Evolutionary conservation across 805 yeast genomes (phyloP).

Genomic region (Candida easanensis): DNA sequence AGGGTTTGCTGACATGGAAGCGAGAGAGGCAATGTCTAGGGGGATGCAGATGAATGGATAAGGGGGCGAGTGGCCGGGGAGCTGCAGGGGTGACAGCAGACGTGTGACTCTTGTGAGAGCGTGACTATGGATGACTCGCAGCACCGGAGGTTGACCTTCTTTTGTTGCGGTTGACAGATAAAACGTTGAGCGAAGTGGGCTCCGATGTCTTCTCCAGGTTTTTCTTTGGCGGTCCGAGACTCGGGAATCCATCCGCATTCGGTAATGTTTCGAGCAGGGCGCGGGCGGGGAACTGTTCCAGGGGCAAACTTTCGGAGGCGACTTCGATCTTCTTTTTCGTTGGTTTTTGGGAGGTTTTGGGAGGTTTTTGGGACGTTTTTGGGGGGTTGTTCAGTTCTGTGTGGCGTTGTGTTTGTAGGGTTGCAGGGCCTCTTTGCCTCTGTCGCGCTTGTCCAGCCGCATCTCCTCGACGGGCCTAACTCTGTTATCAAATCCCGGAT

Average conservation of each 20-base stretch:
- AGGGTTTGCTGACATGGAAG: not conserved
- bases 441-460: too few species aligned
- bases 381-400: too few species aligned
- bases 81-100: not conserved
- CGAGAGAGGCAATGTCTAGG: too few species aligned
- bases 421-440: too few species aligned
- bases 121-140: too few species aligned
- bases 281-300: not conserved
- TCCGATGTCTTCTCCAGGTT: conserved; percentile 12
- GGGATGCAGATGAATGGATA: not conserved
- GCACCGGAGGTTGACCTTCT: not conserved
- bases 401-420: too few species aligned
- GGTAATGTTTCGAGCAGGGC: not conserved
- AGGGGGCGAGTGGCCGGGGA: not conserved
- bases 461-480: too few species aligned
- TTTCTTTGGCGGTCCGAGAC: conserved; percentile 11
- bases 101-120: not conserved
- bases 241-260: conserved; percentile 8
- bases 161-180: not conserved
- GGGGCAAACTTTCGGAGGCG: not conserved
- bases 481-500: too few species aligned
- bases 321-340: too few species aligned
- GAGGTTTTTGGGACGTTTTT: too few species aligned
- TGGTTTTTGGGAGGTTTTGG: too few species aligned
- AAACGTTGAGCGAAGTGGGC: too few species aligned